Conservation (phyloP, 768 basidiomycete species). For the Erythrobasidium yunnanense region DNA sequence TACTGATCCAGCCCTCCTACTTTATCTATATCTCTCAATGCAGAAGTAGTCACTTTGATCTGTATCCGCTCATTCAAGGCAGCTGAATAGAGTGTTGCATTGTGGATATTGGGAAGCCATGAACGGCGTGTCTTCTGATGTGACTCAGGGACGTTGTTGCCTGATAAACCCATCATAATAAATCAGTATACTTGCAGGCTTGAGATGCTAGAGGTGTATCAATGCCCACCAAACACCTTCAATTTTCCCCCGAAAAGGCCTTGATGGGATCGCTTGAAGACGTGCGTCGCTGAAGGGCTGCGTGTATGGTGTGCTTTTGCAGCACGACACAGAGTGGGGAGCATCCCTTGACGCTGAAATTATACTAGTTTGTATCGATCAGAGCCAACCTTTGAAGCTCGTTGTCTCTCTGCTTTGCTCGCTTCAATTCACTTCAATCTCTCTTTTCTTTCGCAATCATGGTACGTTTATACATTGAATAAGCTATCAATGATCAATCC, state of each 20-base stretch:
- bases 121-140: conserved; percentile 77
- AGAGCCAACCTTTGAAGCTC: too few relatives aligned
- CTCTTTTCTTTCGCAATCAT: too few relatives aligned
- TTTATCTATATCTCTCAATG: conserved; percentile 73
- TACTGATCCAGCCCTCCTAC: conserved; percentile 69
- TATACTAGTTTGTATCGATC: too few relatives aligned
- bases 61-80: conserved; percentile 51
- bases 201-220: too few relatives aligned
- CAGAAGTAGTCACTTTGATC: conserved; percentile 64
- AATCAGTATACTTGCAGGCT: too few relatives aligned
- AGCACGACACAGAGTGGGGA: neutral
- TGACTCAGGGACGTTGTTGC: conserved; percentile 72
- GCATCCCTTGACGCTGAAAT: neutral
- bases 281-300: neutral
- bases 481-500: too few relatives aligned
- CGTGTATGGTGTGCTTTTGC: neutral
- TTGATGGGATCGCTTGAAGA: conserved; percentile 17
- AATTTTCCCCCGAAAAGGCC: conserved; percentile 15
- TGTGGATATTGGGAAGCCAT: conserved; percentile 80
- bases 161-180: too few relatives aligned
- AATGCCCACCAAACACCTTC: conserved; percentile 4
- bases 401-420: too few relatives aligned
- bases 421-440: too few relatives aligned
- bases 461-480: neutral
- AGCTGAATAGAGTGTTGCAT: conserved; percentile 61